Conservation (phyloP, 1,284 basidiomycete species). For the Sanghuangporus weigelae region DNA sequence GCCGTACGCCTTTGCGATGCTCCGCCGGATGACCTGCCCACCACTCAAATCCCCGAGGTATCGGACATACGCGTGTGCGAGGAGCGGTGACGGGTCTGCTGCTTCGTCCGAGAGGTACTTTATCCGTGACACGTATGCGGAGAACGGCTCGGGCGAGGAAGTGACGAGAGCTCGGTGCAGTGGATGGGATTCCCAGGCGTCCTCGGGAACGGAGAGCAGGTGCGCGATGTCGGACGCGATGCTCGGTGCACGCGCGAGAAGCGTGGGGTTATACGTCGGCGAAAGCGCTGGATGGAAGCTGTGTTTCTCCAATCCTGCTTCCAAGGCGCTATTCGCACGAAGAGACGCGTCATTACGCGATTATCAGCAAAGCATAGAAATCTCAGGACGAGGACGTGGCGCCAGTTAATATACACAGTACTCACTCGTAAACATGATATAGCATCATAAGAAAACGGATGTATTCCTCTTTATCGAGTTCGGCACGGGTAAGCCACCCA, state of each 20-base stretch:
- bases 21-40: constrained; percentile 68
- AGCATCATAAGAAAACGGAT: constrained; percentile 69
- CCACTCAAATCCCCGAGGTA: constrained; percentile 86
- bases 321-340: constrained; percentile 45
- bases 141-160: constrained; percentile 45
- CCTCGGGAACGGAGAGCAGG: constrained; percentile 51
- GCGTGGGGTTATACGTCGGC: constrained; percentile 65
- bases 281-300: constrained; percentile 56
- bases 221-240: constrained; percentile 65
- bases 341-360: background rate
- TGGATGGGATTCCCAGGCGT: constrained; percentile 51
- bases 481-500: constrained; percentile 52
- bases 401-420: constrained; percentile 19
- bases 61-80: constrained; percentile 79
- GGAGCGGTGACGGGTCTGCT: constrained; percentile 32
- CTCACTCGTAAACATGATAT: constrained; percentile 76
- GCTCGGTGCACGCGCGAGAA: constrained; percentile 55
- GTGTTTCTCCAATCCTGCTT: constrained; percentile 60
- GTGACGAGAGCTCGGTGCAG: constrained; percentile 41
- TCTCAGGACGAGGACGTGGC: background rate
- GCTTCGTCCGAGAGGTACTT: constrained; percentile 35
- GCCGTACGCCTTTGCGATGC: constrained; percentile 61
- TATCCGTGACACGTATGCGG: constrained; percentile 48
- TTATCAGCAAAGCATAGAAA: background rate
- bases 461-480: constrained; percentile 62